Percentiles rank a stretch among this genome's conserved stretches.
Conservation (phyloP, 208 protist species). For the Acanthamoeba triangularis region DNA sequence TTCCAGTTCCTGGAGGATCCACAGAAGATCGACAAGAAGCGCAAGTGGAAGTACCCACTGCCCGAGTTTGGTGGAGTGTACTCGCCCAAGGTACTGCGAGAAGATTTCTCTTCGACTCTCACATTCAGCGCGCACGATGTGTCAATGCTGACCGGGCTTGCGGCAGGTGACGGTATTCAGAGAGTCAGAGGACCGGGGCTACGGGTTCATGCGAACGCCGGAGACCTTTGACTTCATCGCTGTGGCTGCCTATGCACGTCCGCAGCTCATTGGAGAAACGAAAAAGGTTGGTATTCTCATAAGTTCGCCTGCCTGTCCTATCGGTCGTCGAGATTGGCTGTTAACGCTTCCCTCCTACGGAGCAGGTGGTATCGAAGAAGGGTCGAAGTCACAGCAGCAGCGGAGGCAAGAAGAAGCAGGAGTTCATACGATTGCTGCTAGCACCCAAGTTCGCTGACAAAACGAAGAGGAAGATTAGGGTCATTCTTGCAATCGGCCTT, state of each 20-base stretch:
- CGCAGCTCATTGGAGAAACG: neutral
- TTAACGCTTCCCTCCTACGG: neutral
- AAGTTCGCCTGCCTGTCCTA: too few species aligned
- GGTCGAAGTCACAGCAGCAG: neutral
- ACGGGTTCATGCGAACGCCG: neutral
- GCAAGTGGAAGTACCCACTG: neutral
- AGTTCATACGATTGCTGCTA: neutral
- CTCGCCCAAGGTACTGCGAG: neutral
- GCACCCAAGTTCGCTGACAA: neutral
- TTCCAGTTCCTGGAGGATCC: constrained; percentile 60
- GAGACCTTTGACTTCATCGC: constrained; percentile 6
- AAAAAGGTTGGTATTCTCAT: too few species aligned
- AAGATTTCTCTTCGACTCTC: neutral
- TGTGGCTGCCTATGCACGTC: neutral
- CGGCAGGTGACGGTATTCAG: neutral
- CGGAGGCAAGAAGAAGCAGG: neutral
- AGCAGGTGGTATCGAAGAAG: neutral
- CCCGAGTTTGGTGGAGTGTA: constrained; percentile 6
- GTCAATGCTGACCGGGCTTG: too few species aligned
- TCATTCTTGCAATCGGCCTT: neutral
- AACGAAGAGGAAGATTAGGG: constrained; percentile 11
- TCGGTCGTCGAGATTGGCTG: too few species aligned
- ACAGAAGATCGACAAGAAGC: neutral
- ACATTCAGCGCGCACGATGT: neutral
- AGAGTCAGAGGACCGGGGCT: neutral